Percentiles rank a stretch among this genome's conserved stretches.
These are phyloP conservation scores for Nothopassalora personata DNA, from an alignment of 2,329 filamentous ascomycete species.

Conservation along the genomic window DNA sequence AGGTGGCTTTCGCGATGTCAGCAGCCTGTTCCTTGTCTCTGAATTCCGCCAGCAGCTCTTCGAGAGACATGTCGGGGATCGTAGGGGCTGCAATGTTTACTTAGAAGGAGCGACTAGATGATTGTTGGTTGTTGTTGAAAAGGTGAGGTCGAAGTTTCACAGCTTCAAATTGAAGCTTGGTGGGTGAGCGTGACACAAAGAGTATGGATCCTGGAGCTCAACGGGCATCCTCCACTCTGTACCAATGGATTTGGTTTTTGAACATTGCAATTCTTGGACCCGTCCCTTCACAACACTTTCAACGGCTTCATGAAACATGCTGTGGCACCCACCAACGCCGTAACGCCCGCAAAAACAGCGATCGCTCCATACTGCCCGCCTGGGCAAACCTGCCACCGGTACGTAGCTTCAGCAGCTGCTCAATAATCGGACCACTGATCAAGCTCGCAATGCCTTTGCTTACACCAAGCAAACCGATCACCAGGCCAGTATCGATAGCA, in stretches of 20 bases:
- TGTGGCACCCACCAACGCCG: neutral
- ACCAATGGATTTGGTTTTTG: neutral
- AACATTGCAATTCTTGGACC: neutral
- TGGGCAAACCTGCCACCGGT: slow-evolving; percentile 4
- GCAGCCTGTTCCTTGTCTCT: neutral
- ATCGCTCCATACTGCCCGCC: slow-evolving; percentile 4
- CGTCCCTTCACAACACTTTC: neutral
- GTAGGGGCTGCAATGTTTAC: neutral
- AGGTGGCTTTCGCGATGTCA: slow-evolving; percentile 1
- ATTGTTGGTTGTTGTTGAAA: neutral
- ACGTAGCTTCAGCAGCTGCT: slow-evolving; percentile 3
- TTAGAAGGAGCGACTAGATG: neutral
- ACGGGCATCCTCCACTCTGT: neutral
- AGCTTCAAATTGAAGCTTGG: neutral
- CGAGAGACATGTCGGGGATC: neutral
- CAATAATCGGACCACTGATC: slow-evolving; percentile 8
- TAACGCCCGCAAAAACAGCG: neutral
- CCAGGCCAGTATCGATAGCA: slow-evolving; percentile 11
- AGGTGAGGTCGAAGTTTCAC: neutral
- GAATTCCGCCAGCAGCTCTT: slow-evolving; percentile 2
- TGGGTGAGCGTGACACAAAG: neutral
- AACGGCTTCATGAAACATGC: neutral
- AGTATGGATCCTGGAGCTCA: neutral
- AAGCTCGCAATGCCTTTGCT: slow-evolving; percentile 11
- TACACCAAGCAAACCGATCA: slow-evolving; percentile 9